Percentiles rank a stretch among this genome's conserved stretches.
Conservation (phyloP, 73 alveolate genomes). For the Tetrahymena borealis region DNA sequence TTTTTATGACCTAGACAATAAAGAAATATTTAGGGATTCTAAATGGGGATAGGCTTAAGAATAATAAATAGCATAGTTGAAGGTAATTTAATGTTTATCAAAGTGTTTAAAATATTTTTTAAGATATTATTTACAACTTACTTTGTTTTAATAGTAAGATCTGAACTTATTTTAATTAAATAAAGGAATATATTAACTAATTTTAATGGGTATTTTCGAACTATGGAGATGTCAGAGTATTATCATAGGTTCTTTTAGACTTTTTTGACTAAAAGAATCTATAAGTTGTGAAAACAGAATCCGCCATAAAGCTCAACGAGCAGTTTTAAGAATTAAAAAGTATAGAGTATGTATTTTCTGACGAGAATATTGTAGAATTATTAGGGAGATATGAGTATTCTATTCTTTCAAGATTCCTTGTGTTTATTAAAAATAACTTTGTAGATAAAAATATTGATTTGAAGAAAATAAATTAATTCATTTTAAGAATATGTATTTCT, state of each 20-base stretch:
- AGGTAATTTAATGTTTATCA: background rate
- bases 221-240: slow-evolving; percentile 11
- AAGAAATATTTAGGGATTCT: background rate
- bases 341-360: background rate
- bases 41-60: background rate
- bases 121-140: background rate
- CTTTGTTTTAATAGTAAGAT: background rate
- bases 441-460: background rate
- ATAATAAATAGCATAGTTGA: background rate
- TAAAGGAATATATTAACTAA: background rate
- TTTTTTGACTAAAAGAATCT: slow-evolving; percentile 2
- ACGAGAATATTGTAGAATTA: background rate
- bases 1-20: background rate
- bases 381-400: background rate
- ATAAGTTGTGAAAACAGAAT: background rate
- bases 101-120: background rate
- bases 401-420: background rate
- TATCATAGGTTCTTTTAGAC: background rate
- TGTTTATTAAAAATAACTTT: background rate
- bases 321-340: background rate
- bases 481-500: background rate
- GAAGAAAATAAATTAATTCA: background rate
- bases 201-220: background rate
- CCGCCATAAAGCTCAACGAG: background rate
- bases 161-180: background rate